Conservation (phyloP, 129 eudicot species). For the Ambrosia artemisiifolia region DNA sequence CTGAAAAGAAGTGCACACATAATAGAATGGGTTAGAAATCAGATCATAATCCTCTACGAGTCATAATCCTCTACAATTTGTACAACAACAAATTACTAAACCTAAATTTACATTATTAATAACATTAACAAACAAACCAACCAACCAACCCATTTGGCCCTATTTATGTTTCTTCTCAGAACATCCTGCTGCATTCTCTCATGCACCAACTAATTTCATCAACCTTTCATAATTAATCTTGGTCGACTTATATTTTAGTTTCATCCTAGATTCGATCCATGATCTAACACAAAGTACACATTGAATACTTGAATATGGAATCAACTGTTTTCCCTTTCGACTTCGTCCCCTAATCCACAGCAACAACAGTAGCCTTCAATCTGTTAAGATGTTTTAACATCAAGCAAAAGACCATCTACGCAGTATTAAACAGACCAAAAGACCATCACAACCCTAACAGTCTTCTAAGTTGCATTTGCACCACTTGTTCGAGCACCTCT, state of each 20-base stretch:
- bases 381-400: no score
- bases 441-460: no score
- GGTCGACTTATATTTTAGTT: slow-evolving; percentile 56
- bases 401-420: no score
- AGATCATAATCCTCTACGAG: no score
- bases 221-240: slow-evolving; percentile 75
- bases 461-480: no score
- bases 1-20: slow-evolving; percentile 10
- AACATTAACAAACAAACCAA: neutral
- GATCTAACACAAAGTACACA: slow-evolving; percentile 65
- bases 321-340: slow-evolving; percentile 46
- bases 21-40: slow-evolving; percentile 22
- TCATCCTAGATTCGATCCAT: slow-evolving; percentile 73
- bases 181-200: slow-evolving; percentile 40
- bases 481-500: no score
- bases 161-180: slow-evolving; percentile 60
- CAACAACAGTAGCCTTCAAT: no score
- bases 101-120: slow-evolving; percentile 14
- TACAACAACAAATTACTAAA: slow-evolving; percentile 20
- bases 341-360: slow-evolving; percentile 88
- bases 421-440: no score
- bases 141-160: slow-evolving; percentile 11
- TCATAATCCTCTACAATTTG: slow-evolving; percentile 17
- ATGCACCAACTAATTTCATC: slow-evolving; percentile 61
- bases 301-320: slow-evolving; percentile 43